Evolutionary conservation across 106 monocot species (phyloP).

Genomic region (Dioscorea zingiberensis): DNA sequence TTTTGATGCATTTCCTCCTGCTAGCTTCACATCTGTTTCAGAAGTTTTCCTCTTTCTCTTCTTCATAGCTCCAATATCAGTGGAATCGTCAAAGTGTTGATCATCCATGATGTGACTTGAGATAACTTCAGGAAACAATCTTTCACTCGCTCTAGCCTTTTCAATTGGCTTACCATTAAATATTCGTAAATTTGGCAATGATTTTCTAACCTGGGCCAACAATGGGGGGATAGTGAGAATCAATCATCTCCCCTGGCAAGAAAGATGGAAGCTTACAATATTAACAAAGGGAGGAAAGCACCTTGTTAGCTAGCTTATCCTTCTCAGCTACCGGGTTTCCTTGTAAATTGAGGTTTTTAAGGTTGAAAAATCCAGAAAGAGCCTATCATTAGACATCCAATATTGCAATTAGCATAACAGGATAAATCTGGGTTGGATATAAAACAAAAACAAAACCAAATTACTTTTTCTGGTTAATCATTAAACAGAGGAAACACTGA

Average conservation of each 20-base stretch:
- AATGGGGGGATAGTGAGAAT: not conserved
- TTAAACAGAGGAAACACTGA: constrained; percentile 5
- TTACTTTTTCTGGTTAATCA: not conserved
- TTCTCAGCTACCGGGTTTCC: constrained; percentile 76
- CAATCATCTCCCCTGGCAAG: not conserved
- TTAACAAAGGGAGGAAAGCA: constrained; percentile 2
- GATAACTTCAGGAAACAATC: constrained; percentile 6
- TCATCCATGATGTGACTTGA: constrained; percentile 3
- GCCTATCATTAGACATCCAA: constrained; percentile 29
- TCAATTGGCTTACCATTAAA: constrained; percentile 78
- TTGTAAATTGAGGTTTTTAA: constrained; percentile 81
- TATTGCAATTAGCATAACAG: not conserved
- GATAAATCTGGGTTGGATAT: not conserved
- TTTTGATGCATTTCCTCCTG: not conserved
- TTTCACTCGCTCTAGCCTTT: constrained; percentile 10
- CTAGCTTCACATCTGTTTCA: constrained; percentile 7
- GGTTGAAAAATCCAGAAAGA: constrained; percentile 49
- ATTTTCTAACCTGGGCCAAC: constrained; percentile 45
- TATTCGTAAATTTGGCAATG: constrained; percentile 53
- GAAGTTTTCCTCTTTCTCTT: constrained; percentile 27
- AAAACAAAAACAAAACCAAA: not conserved
- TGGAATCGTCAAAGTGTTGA: not conserved
- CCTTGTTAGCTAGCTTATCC: constrained; percentile 66
- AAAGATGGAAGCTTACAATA: not conserved
- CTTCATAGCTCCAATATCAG: constrained; percentile 15